Percentiles rank a stretch among this genome's conserved stretches.
Conservation (phyloP, 495 filamentous ascomycete genomes). For the Neurospora sp. region DNA sequence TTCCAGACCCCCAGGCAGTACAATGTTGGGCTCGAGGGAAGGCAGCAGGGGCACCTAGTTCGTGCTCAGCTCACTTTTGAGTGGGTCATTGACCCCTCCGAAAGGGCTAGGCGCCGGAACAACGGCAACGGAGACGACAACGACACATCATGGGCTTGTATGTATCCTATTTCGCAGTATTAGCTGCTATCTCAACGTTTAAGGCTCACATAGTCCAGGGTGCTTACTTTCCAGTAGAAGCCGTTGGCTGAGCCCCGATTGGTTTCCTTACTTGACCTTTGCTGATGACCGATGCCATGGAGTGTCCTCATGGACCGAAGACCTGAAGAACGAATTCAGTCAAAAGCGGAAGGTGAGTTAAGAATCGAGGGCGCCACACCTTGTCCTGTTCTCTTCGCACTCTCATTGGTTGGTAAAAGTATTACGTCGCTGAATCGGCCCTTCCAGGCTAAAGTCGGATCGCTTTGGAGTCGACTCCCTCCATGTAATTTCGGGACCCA, state of each 20-base stretch:
- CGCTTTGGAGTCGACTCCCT: background rate
- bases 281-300: background rate
- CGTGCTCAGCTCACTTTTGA: background rate
- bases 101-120: background rate
- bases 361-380: conserved; percentile 18
- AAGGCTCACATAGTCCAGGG: background rate
- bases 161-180: background rate
- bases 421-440: conserved; percentile 24
- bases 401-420: conserved; percentile 26
- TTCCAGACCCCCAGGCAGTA: background rate
- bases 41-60: background rate
- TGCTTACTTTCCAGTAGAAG: background rate
- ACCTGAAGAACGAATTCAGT: background rate
- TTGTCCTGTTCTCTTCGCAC: conserved; percentile 23
- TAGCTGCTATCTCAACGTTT: background rate
- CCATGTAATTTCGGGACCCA: conserved; percentile 19
- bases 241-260: background rate
- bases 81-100: background rate
- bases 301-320: background rate
- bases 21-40: background rate
- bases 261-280: conserved; percentile 1
- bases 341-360: background rate
- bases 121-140: background rate
- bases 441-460: conserved; percentile 30
- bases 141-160: background rate